Percentiles rank a stretch among this genome's conserved stretches.
These are phyloP conservation scores for Pisolithus tinctorius DNA, from an alignment of 768 basidiomycete genomes.

Conservation along the genomic window DNA sequence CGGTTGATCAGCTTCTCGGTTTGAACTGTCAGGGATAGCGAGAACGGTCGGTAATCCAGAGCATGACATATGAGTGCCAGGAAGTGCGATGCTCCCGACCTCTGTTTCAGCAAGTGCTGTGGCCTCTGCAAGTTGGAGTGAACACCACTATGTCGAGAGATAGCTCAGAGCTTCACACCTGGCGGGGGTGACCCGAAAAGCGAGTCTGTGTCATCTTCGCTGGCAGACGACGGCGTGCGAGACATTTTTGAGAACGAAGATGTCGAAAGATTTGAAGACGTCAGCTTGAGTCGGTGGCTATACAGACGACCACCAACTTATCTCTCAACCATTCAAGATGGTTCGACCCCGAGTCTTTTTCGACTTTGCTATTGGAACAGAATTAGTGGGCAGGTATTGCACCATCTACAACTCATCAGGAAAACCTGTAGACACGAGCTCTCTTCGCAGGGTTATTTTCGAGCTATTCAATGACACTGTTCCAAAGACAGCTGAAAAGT, in stretches of 20 bases:
- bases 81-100: conserved; percentile 98
- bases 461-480: conserved; percentile 69
- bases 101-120: conserved; percentile 31
- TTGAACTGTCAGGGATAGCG: conserved; percentile 23
- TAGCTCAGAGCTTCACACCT: conserved; percentile 74
- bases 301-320: neutral
- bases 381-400: conserved; percentile 49
- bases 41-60: conserved; percentile 72
- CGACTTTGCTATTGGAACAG: conserved; percentile 49
- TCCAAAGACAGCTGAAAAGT: conserved; percentile 83
- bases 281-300: no score
- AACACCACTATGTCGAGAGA: conserved; percentile 11
- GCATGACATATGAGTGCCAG: conserved; percentile 79
- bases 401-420: neutral
- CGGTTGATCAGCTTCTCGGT: conserved; percentile 29
- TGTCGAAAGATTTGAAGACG: no score
- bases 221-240: neutral
- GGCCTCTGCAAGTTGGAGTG: conserved; percentile 20
- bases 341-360: conserved; percentile 60
- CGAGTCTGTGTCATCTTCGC: conserved; percentile 54
- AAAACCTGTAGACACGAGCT: neutral
- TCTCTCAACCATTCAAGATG: conserved; percentile 29
- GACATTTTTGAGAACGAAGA: neutral
- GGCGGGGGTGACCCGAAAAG: conserved; percentile 80
- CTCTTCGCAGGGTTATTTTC: conserved; percentile 51